These are phyloP conservation scores for Aspergillus nanangensis DNA, from an alignment of 495 filamentous ascomycete genomes.

Conservation along the genomic window DNA sequence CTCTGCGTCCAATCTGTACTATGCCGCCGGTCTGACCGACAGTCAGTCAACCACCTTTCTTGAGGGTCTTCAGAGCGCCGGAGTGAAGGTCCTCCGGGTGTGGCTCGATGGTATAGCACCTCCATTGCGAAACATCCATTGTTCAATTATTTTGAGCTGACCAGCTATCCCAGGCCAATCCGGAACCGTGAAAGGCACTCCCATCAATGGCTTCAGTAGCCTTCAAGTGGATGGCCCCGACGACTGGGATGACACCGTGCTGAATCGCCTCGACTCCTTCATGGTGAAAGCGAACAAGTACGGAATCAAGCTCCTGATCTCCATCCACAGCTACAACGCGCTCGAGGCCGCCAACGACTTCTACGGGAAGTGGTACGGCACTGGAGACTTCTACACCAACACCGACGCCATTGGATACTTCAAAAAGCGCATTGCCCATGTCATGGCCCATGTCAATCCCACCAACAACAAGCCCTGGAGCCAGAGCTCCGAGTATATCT, in stretches of 20 bases:
- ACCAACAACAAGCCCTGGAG: not conserved
- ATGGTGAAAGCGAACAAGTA: not conserved
- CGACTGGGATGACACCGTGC: not conserved
- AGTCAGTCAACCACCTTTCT: constrained; percentile 6
- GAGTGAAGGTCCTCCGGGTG: constrained; percentile 3
- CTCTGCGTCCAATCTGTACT: constrained; percentile 12
- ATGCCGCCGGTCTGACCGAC: constrained; percentile 11
- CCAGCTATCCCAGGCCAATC: not conserved
- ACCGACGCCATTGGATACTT: not conserved
- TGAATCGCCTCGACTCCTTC: not conserved
- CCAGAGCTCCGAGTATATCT: not conserved
- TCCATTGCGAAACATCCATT: not conserved
- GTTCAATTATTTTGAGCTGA: not conserved
- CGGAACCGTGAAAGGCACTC: not conserved
- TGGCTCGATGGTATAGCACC: not conserved
- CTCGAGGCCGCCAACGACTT: not conserved
- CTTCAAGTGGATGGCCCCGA: not conserved
- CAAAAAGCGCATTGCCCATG: not conserved
- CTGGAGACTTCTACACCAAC: not conserved
- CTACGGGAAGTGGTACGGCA: not conserved
- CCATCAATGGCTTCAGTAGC: not conserved
- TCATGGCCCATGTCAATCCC: not conserved
- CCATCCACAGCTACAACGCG: not conserved
- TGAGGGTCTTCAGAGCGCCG: constrained; percentile 7
- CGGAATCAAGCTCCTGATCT: not conserved